Evolutionary conservation across 2,329 filamentous ascomycete genomes (phyloP).

Genomic region (Apiospora arundinis): DNA sequence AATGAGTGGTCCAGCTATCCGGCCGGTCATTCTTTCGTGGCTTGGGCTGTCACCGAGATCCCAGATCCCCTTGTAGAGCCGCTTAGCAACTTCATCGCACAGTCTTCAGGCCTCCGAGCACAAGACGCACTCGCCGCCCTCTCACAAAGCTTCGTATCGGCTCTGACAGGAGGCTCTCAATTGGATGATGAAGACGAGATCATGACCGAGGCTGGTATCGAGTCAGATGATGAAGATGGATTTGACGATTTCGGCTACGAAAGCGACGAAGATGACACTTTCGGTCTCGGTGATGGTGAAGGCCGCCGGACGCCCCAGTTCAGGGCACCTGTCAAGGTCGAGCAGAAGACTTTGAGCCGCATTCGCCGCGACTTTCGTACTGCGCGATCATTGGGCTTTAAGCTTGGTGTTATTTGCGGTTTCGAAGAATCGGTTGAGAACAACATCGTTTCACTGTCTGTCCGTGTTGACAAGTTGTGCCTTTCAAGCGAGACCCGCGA

Average conservation of each 20-base stretch:
- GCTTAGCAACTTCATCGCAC: constrained; percentile 32
- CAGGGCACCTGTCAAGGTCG: constrained; percentile 22
- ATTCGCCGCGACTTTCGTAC: constrained; percentile 66
- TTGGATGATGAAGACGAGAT: constrained; percentile 41
- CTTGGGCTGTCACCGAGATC: constrained; percentile 35
- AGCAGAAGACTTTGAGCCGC: constrained; percentile 34
- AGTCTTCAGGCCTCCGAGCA: constrained; percentile 32
- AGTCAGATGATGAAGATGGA: constrained; percentile 31
- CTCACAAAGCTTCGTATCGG: constrained; percentile 36
- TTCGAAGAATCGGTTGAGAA: constrained; percentile 47
- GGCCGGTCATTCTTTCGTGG: constrained; percentile 31
- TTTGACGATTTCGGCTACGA: constrained; percentile 39
- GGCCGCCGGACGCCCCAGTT: constrained; percentile 27
- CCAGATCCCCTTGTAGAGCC: constrained; percentile 28
- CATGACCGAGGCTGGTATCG: constrained; percentile 34
- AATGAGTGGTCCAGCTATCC: constrained; percentile 41
- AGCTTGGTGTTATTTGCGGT: constrained; percentile 66
- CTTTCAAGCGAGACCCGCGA: constrained; percentile 77
- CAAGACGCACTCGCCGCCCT: constrained; percentile 35
- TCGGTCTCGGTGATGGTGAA: constrained; percentile 34
- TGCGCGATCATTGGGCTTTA: constrained; percentile 71
- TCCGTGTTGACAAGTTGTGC: constrained; percentile 71
- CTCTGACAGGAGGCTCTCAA: background rate
- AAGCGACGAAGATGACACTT: constrained; percentile 39
- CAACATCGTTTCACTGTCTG: constrained; percentile 69